Conservation (phyloP, 2,329 filamentous ascomycete species). For the Tolypocladium capitatum region DNA sequence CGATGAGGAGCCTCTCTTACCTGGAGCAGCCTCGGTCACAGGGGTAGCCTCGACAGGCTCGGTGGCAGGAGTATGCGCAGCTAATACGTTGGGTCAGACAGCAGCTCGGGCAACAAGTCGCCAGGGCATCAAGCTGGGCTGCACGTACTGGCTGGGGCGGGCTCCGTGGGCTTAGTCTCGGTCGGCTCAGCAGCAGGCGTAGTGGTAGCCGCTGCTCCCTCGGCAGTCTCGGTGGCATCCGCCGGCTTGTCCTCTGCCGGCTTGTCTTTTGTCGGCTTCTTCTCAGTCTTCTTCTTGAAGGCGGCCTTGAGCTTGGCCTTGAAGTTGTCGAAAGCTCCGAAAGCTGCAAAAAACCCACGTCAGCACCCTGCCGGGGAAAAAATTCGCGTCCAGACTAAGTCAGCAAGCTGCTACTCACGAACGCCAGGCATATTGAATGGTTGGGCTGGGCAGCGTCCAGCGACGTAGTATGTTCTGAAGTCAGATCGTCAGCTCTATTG, state of each 20-base stretch:
- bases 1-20: constrained; percentile 5
- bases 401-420: constrained; percentile 26
- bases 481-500: background rate
- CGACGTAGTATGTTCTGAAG: constrained; percentile 1
- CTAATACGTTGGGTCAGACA: constrained; percentile 5
- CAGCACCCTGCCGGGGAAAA: background rate
- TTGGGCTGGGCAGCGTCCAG: background rate
- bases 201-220: constrained; percentile 12
- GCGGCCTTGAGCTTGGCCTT: constrained; percentile 41
- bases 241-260: constrained; percentile 14
- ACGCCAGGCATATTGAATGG: constrained; percentile 35
- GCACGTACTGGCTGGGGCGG: constrained; percentile 18
- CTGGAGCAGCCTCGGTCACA: constrained; percentile 11
- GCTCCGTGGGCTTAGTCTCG: constrained; percentile 20
- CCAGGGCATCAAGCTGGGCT: background rate
- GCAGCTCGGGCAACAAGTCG: background rate
- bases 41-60: constrained; percentile 14
- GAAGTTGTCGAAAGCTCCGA: constrained; percentile 38
- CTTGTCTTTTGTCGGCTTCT: constrained; percentile 5
- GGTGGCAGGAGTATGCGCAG: constrained; percentile 11
- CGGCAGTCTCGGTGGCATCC: constrained; percentile 9
- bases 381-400: background rate
- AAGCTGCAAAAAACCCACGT: constrained; percentile 20
- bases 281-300: constrained; percentile 34
- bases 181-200: constrained; percentile 17